Conservation (phyloP, 495 filamentous ascomycete genomes). For the Paragyromitra xinjiangensis region DNA sequence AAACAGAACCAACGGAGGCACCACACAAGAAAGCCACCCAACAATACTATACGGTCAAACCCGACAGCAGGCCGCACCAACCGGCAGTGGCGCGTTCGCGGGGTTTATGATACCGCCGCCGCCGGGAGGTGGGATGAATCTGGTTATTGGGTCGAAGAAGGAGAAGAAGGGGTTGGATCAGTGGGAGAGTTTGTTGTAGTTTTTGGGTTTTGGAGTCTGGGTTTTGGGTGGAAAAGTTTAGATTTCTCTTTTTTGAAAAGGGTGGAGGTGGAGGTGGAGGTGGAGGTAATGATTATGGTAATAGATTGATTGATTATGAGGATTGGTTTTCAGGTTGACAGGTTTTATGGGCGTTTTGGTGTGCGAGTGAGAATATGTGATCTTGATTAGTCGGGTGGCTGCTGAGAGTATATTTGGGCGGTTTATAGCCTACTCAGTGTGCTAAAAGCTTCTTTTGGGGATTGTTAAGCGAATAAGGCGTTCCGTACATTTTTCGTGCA, state of each 20-base stretch:
- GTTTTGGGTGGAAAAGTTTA: constrained; percentile 1
- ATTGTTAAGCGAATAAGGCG: too few relatives aligned
- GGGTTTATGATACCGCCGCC: constrained; percentile 53
- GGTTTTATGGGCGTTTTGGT: too few relatives aligned
- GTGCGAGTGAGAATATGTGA: too few relatives aligned
- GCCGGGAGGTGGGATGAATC: constrained; percentile 31
- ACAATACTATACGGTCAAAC: constrained; percentile 49
- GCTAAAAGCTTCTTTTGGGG: too few relatives aligned
- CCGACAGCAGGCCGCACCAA: constrained; percentile 26
- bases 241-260: neutral
- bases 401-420: too few relatives aligned
- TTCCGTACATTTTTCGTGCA: too few relatives aligned
- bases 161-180: constrained; percentile 75
- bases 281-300: too few relatives aligned
- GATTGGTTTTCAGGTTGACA: too few relatives aligned
- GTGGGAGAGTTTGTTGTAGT: constrained; percentile 79
- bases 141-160: constrained; percentile 55
- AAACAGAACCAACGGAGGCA: neutral
- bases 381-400: too few relatives aligned
- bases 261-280: too few relatives aligned
- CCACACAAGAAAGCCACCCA: constrained; percentile 20
- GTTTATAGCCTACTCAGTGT: too few relatives aligned
- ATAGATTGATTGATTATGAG: too few relatives aligned
- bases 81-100: constrained; percentile 26
- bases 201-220: neutral